A percentile compares a stretch with the other conserved stretches of the same genome.
phyloP scores from a whole-genome alignment of 306 rosid genomes.

The Prunus mira region DNA sequence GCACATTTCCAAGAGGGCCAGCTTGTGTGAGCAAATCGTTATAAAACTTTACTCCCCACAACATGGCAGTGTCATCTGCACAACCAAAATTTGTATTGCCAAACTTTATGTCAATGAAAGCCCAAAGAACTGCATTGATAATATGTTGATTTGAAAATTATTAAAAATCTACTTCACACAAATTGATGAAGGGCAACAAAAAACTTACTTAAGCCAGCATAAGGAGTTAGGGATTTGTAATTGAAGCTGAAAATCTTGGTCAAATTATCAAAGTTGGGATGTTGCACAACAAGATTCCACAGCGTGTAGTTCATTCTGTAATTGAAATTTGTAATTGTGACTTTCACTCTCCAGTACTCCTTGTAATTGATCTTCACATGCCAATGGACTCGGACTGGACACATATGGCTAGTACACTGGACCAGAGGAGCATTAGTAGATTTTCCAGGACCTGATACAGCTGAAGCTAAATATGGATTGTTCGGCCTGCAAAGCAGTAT shows the following conservation, averaged over 20 bases:
- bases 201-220: conserved; percentile 88
- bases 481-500: conserved; percentile 48
- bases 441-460: conserved; percentile 57
- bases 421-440: conserved; percentile 58
- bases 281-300: conserved; percentile 97
- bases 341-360: conserved; percentile 97
- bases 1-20: conserved; percentile 83
- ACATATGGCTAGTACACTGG: conserved; percentile 94
- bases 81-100: conserved; percentile 17
- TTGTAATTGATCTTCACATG: conserved; percentile 96
- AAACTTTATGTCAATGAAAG: not conserved
- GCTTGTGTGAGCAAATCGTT: conserved; percentile 83
- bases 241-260: conserved; percentile 86
- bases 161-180: not conserved
- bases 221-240: conserved; percentile 82
- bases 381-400: conserved; percentile 97
- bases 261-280: conserved; percentile 87
- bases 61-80: conserved; percentile 95
- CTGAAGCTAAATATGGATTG: conserved; percentile 72
- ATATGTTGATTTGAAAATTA: not conserved
- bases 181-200: conserved; percentile 6
- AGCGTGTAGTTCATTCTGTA: conserved; percentile 89
- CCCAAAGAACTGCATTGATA: not conserved
- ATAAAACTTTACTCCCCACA: conserved; percentile 89
- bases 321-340: conserved; percentile 90